Evolutionary conservation across 495 filamentous ascomycete species (phyloP), one percentile per base, ranked within the genome.

Genomic region (Sabuloglossum arenarium): DNA sequence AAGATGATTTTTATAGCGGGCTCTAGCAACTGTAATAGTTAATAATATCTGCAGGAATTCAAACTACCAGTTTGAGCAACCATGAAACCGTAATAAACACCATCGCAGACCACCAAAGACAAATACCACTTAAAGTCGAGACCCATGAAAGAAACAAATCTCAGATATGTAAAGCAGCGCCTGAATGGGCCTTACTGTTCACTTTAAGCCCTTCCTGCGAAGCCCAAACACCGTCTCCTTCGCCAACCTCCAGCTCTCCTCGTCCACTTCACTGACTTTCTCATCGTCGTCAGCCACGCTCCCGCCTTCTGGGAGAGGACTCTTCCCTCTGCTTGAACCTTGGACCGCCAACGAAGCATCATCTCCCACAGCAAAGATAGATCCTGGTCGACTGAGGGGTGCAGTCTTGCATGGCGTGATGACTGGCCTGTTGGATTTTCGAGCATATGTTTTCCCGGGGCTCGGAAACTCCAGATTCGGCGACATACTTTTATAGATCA

Each of bases 161-260:
- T 51, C 47, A 51, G 28, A 51, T 51, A 30, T 39, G 34, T 19
- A 51, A 29, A 21, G 19, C 12, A 43, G 28, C 47, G 47, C 47
- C 47, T 8, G 23, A 27, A 51, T 11, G 14, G 24, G 1, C 12
- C 25, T 51, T 14, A 5, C 24, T 30, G 25, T 51, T 51, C 47
- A 51, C 28, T 51, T 51, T 19, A 51, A 27, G 28, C 24, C 23
- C 24, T 30, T 51, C 12, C 28, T 27, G 9, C 47, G 47, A 51
- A 51, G 47, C 47, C 47, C 47, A 29, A 51, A 51, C 16, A 28
- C 47, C 47, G 28, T 51, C 24, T 30, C 24, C 24, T 27, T 51
- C 12, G 47, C 47, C 47, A 51, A 19, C 28, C 47, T 51, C 47
- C 47, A 51, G 47, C 47, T 51, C 47, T 51, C 28, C 25, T 51